Evolutionary conservation across 2,329 filamentous ascomycete species (phyloP).

Genomic region (Eutypella sp.): DNA sequence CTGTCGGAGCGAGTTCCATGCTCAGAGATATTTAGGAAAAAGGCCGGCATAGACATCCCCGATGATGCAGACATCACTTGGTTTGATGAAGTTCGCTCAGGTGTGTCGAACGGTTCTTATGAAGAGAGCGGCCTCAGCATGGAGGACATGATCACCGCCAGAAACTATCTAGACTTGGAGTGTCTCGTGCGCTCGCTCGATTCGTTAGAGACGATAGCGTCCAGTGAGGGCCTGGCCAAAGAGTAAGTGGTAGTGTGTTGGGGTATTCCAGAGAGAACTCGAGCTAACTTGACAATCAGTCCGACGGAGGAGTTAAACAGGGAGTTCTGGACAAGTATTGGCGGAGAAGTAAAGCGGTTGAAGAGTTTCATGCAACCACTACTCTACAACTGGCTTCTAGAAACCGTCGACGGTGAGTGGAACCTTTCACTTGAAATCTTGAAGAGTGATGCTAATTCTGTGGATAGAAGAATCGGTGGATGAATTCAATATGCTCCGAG

Average conservation of each 20-base stretch:
- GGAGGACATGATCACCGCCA: slow-evolving; percentile 46
- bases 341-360: slow-evolving; percentile 47
- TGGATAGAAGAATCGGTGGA: slow-evolving; percentile 47
- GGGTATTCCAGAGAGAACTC: not conserved
- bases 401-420: slow-evolving; percentile 49
- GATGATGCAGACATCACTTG: slow-evolving; percentile 29
- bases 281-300: slow-evolving; percentile 26
- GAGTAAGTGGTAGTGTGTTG: slow-evolving; percentile 40
- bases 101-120: slow-evolving; percentile 16
- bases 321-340: slow-evolving; percentile 51
- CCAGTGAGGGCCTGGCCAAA: slow-evolving; percentile 45
- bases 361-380: slow-evolving; percentile 56
- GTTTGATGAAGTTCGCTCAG: slow-evolving; percentile 25
- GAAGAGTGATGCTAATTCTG: slow-evolving; percentile 6
- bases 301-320: slow-evolving; percentile 29
- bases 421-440: not conserved
- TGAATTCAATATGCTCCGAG: slow-evolving; percentile 62
- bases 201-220: slow-evolving; percentile 61
- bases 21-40: slow-evolving; percentile 38
- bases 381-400: slow-evolving; percentile 60
- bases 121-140: slow-evolving; percentile 32
- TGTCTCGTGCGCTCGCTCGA: slow-evolving; percentile 61
- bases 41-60: slow-evolving; percentile 25
- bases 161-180: slow-evolving; percentile 65
- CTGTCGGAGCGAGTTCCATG: slow-evolving; percentile 49